phyloP scores from a whole-genome alignment of 176 grass and related monocot species.

The barley (Hordeum vulgare) region DNA sequence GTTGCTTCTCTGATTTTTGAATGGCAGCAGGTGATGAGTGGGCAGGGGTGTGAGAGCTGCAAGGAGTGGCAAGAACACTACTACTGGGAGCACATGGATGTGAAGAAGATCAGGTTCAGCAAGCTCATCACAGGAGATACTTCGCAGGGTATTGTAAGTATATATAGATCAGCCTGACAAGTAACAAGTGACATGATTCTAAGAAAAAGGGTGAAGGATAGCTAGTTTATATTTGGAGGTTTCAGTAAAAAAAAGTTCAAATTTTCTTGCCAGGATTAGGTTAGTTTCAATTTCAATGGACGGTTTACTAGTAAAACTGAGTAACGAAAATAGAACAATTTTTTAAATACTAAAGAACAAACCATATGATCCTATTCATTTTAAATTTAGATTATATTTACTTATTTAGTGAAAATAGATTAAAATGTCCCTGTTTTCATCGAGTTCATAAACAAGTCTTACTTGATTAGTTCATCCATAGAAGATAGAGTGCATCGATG shows the following conservation, averaged over 20 bases:
- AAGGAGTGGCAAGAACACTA: constrained; percentile 35
- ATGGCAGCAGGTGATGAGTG: constrained; percentile 8
- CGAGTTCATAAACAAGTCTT: background rate
- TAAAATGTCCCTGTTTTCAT: background rate
- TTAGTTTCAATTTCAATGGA: background rate
- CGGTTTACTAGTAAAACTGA: background rate
- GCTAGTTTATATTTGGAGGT: background rate
- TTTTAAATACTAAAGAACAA: background rate
- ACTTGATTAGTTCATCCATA: background rate
- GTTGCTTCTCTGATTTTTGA: background rate
- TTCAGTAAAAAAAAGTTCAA: background rate
- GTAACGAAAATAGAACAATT: too few relatives aligned
- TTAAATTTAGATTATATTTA: background rate
- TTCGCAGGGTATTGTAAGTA: constrained; percentile 22
- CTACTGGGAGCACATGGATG: constrained; percentile 45
- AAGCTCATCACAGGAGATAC: constrained; percentile 23
- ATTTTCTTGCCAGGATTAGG: background rate
- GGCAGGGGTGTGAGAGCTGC: constrained; percentile 18
- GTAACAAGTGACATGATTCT: background rate
- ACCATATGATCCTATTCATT: background rate
- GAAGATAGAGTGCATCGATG: background rate
- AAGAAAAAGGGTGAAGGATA: background rate
- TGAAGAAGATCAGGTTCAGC: constrained; percentile 19
- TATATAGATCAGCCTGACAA: background rate
- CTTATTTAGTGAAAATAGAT: background rate